Percentiles rank a stretch among this genome's conserved stretches.
Evolutionary conservation across 345 rosid species (phyloP).

Genomic region (Isatis tinctoria): DNA sequence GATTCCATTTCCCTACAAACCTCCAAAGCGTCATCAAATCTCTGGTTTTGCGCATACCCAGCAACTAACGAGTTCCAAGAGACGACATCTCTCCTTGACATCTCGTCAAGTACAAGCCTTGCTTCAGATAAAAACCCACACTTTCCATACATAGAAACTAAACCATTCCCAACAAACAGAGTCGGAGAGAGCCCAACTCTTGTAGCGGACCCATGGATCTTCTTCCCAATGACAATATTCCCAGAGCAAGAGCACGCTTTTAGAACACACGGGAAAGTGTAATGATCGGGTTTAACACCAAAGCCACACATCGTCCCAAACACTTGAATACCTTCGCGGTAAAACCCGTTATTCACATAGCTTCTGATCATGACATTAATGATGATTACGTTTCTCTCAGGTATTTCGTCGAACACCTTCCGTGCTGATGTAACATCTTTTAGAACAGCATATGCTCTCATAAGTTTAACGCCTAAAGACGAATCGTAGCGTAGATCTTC

Average conservation of each 20-base stretch:
- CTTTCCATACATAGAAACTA: conserved; percentile 71
- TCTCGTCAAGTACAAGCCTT: conserved; percentile 50
- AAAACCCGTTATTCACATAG: conserved; percentile 47
- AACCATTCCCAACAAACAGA: conserved; percentile 59
- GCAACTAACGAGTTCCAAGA: conserved; percentile 78
- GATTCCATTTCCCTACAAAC: conserved; percentile 61
- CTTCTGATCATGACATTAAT: conserved; percentile 77
- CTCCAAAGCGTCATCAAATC: conserved; percentile 60
- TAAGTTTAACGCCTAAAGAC: conserved; percentile 54
- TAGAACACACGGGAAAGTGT: conserved; percentile 65
- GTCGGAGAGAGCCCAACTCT: conserved; percentile 53
- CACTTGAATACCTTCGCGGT: conserved; percentile 44
- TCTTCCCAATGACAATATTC: conserved; percentile 47
- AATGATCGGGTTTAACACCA: conserved; percentile 52
- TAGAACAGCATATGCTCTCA: conserved; percentile 48
- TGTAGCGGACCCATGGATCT: conserved; percentile 47
- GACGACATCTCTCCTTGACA: conserved; percentile 60
- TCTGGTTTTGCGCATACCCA: conserved; percentile 55
- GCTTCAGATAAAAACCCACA: conserved; percentile 59
- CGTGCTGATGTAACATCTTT: conserved; percentile 48
- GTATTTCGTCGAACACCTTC: conserved; percentile 63
- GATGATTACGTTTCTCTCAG: conserved; percentile 60
- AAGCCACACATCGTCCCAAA: conserved; percentile 39
- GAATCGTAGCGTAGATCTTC: conserved; percentile 35
- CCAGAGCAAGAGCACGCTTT: conserved; percentile 67